A percentile compares a stretch with the other conserved stretches of the same genome.
Conservation (phyloP, 225 moss, liverwort and hornwort genomes). For the Climacium dendroides region DNA sequence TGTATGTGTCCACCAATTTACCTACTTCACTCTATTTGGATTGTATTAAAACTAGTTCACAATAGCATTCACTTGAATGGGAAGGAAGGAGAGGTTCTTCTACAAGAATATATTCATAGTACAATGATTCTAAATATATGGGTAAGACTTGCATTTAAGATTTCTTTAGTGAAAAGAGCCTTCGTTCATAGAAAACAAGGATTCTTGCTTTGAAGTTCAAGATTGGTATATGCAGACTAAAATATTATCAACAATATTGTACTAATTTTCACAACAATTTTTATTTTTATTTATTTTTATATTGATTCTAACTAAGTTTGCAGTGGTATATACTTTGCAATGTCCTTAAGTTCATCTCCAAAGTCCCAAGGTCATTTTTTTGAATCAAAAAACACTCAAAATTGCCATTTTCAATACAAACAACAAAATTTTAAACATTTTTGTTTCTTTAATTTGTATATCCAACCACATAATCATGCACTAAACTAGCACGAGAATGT, state of each 20-base stretch:
- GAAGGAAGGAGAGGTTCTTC: not conserved
- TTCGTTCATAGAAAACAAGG: not conserved
- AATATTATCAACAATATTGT: not conserved
- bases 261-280: not conserved
- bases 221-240: not conserved
- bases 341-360: not conserved
- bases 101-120: no score
- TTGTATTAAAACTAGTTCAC: not conserved
- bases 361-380: no score
- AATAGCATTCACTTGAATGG: not conserved
- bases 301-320: not conserved
- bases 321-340: accelerated
- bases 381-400: no score
- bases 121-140: not conserved
- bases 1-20: not conserved
- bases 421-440: no score
- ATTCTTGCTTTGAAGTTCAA: not conserved
- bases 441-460: no score
- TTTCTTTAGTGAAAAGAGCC: not conserved
- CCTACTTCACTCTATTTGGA: not conserved
- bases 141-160: not conserved
- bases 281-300: not conserved
- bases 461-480: no score
- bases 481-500: no score
- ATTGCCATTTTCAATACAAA: no score